These are phyloP conservation scores for Tetracladium setigerum DNA, from an alignment of 495 filamentous ascomycete genomes.

Conservation along the genomic window DNA sequence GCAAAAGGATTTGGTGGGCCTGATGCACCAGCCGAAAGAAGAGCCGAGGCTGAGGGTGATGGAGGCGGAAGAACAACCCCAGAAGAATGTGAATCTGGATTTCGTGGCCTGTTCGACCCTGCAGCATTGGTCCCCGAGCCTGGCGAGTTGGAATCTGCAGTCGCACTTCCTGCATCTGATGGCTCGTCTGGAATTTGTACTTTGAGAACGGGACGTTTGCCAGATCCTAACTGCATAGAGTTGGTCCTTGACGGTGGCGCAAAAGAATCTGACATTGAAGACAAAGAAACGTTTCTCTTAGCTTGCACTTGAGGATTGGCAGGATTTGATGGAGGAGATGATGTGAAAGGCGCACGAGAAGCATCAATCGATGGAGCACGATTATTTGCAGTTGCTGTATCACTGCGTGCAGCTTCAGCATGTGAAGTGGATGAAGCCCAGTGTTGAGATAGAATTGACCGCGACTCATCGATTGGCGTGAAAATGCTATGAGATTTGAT, in stretches of 20 bases:
- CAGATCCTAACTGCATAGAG: conserved; percentile 47
- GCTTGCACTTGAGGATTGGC: conserved; percentile 31
- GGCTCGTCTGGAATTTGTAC: conserved; percentile 92
- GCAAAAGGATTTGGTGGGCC: conserved; percentile 96
- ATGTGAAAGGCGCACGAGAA: conserved; percentile 27
- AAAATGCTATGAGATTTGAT: conserved; percentile 90
- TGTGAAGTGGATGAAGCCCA: conserved; percentile 48
- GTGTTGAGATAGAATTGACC: conserved; percentile 84
- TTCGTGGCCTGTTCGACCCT: conserved; percentile 2
- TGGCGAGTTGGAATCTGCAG: conserved; percentile 66
- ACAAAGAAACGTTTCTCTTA: conserved; percentile 41
- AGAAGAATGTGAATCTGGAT: conserved; percentile 36
- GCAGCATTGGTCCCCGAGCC: conserved; percentile 52
- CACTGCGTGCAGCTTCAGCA: conserved; percentile 34
- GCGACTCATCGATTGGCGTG: conserved; percentile 89
- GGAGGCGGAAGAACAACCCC: conserved; percentile 85
- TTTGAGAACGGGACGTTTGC: conserved; percentile 73
- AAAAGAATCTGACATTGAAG: conserved; percentile 47
- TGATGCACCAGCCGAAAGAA: conserved; percentile 84
- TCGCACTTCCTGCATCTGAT: conserved; percentile 57
- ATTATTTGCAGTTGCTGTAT: conserved; percentile 20
- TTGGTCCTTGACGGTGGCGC: conserved; percentile 72
- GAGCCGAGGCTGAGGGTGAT: conserved; percentile 76
- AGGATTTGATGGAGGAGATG: conserved; percentile 27
- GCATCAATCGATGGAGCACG: conserved; percentile 61